A percentile compares a stretch with the other conserved stretches of the same genome.
Conservation (phyloP, 495 filamentous ascomycete genomes). For the Astrocystis sublimbata region DNA sequence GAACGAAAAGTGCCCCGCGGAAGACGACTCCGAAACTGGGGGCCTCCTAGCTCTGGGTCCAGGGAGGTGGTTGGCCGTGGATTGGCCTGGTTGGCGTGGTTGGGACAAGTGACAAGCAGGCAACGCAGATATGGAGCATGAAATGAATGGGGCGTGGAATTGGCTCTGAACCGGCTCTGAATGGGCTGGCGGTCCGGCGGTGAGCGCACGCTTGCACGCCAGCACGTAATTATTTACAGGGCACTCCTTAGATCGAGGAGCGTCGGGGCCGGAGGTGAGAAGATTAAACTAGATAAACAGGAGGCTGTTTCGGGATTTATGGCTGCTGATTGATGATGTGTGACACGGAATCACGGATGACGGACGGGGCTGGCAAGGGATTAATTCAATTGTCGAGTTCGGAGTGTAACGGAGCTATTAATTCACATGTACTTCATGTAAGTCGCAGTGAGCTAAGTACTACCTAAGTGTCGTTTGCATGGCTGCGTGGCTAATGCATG, state of each 20-base stretch:
- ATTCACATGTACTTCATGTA: too few relatives aligned
- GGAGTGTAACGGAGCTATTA: too few relatives aligned
- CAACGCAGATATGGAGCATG: too few relatives aligned
- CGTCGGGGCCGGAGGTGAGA: neutral
- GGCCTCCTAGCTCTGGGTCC: conserved; percentile 9
- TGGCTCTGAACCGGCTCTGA: too few relatives aligned
- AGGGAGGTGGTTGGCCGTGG: conserved; percentile 3
- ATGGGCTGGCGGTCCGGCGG: conserved; percentile 27
- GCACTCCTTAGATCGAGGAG: neutral
- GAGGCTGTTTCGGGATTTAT: neutral
- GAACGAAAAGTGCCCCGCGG: conserved; percentile 13
- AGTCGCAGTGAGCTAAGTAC: too few relatives aligned
- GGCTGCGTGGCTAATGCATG: conserved; percentile 12
- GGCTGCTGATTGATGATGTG: too few relatives aligned
- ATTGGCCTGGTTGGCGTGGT: too few relatives aligned
- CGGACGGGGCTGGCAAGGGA: conserved; percentile 7
- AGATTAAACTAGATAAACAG: too few relatives aligned
- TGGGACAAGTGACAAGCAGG: too few relatives aligned
- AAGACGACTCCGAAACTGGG: conserved; percentile 1
- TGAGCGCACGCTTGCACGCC: conserved; percentile 23
- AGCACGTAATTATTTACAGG: conserved; percentile 9
- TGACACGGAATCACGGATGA: too few relatives aligned
- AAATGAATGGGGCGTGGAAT: too few relatives aligned
- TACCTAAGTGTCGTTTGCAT: conserved; percentile 14
- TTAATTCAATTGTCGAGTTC: too few relatives aligned